These are phyloP conservation scores for Phaeosphaeria sp. DNA, from an alignment of 2,329 filamentous ascomycete genomes.

Conservation along the genomic window DNA sequence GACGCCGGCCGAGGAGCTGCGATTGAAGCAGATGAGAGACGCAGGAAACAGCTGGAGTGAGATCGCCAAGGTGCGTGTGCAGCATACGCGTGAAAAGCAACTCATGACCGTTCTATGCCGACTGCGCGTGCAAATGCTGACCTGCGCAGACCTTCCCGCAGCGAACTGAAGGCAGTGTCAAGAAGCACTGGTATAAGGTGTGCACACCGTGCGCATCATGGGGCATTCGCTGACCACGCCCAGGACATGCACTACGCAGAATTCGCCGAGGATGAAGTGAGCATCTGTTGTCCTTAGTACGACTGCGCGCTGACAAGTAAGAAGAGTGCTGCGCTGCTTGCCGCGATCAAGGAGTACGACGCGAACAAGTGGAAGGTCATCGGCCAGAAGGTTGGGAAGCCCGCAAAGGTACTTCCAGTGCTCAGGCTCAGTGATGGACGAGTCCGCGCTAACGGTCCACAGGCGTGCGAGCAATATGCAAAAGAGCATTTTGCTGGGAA, in stretches of 20 bases:
- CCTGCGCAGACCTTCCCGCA: conserved; percentile 80
- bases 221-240: conserved; percentile 29
- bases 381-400: conserved; percentile 95
- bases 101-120: neutral
- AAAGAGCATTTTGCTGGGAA: conserved; percentile 85
- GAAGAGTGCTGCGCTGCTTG: conserved; percentile 79
- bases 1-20: conserved; percentile 92
- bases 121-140: conserved; percentile 4
- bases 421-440: conserved; percentile 7
- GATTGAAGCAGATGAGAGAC: conserved; percentile 93
- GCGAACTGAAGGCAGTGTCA: conserved; percentile 95
- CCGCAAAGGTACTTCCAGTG: conserved; percentile 75
- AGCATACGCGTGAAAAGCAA: neutral
- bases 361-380: conserved; percentile 99
- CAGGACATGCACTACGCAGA: conserved; percentile 99
- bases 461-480: conserved; percentile 91
- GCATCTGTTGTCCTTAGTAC: conserved; percentile 17
- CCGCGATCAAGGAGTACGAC: conserved; percentile 98
- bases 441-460: conserved; percentile 21
- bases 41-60: conserved; percentile 95
- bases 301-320: conserved; percentile 35
- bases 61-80: conserved; percentile 81
- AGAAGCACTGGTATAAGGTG: conserved; percentile 99
- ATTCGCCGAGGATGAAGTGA: conserved; percentile 95
- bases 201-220: conserved; percentile 15